Percentiles rank a stretch among this genome's conserved stretches.
Conservation (phyloP, 1,284 basidiomycete genomes). For the Cryptococcus jaspeensis region DNA sequence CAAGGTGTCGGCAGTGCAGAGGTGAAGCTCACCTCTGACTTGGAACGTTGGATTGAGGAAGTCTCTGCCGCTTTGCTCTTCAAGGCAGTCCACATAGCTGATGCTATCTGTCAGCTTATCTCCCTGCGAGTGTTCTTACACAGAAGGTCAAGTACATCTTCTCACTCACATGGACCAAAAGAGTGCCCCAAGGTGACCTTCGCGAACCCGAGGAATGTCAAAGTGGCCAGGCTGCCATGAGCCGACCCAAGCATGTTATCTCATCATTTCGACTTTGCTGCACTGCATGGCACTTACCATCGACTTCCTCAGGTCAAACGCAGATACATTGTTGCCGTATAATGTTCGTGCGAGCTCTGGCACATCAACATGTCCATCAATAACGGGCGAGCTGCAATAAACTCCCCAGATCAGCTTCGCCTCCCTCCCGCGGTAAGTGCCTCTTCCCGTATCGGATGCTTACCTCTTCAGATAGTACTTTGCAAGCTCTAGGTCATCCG, state of each 20-base stretch:
- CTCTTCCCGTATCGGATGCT: background rate
- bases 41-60: conserved; percentile 73
- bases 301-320: conserved; percentile 62
- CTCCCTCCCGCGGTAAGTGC: background rate
- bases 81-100: conserved; percentile 35
- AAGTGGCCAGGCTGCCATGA: conserved; percentile 59
- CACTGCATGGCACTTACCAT: conserved; percentile 34
- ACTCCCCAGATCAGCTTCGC: background rate
- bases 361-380: conserved; percentile 53
- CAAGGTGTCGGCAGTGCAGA: background rate
- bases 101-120: background rate
- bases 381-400: conserved; percentile 44
- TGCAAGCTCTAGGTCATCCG: conserved; percentile 47
- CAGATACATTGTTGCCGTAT: conserved; percentile 71
- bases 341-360: conserved; percentile 58
- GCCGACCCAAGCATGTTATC: background rate
- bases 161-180: conserved; percentile 74
- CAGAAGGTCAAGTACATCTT: background rate
- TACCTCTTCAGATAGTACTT: conserved; percentile 47
- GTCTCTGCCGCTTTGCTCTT: conserved; percentile 60
- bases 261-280: conserved; percentile 2
- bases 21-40: conserved; percentile 61
- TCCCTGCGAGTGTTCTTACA: too few species aligned
- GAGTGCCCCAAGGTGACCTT: conserved; percentile 81
- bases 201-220: conserved; percentile 74